Percentiles rank a stretch among this genome's conserved stretches.
Evolutionary conservation across 805 yeast genomes (phyloP).

Genomic region (Myxozyma sirexii): DNA sequence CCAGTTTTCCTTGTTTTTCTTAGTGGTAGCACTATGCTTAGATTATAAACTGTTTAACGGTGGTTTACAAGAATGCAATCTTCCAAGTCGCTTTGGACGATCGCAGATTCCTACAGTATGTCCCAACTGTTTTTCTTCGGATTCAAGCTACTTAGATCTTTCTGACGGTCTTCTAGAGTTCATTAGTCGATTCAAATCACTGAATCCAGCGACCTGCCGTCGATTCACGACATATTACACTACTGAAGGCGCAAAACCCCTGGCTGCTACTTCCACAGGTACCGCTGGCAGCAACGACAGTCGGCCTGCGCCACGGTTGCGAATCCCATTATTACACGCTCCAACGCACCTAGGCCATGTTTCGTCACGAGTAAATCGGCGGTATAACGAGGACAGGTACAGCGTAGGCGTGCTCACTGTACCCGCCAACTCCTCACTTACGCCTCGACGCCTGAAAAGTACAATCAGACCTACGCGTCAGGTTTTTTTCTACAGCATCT

Average conservation of each 20-base stretch:
- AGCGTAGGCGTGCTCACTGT: conserved; percentile 63
- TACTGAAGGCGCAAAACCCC: conserved; percentile 5
- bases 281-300: neutral
- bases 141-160: neutral
- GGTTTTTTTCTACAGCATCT: conserved; percentile 72
- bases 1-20: too few relatives aligned
- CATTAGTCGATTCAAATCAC: neutral
- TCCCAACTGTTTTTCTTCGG: neutral
- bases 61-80: conserved; percentile 4
- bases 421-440: conserved; percentile 43
- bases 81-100: conserved; percentile 11
- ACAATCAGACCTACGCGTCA: conserved; percentile 34
- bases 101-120: conserved; percentile 20
- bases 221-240: conserved; percentile 16
- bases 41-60: too few relatives aligned
- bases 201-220: neutral
- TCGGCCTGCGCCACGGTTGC: conserved; percentile 31
- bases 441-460: conserved; percentile 33
- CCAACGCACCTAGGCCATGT: conserved; percentile 81
- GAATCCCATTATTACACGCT: conserved; percentile 61
- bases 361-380: conserved; percentile 72
- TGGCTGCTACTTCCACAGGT: neutral
- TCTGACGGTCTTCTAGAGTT: neutral
- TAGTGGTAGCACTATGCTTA: too few relatives aligned
- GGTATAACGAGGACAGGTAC: conserved; percentile 79